These are phyloP conservation scores for Nemophila menziesii DNA, from an alignment of 257 asterid species.

Conservation along the genomic window DNA sequence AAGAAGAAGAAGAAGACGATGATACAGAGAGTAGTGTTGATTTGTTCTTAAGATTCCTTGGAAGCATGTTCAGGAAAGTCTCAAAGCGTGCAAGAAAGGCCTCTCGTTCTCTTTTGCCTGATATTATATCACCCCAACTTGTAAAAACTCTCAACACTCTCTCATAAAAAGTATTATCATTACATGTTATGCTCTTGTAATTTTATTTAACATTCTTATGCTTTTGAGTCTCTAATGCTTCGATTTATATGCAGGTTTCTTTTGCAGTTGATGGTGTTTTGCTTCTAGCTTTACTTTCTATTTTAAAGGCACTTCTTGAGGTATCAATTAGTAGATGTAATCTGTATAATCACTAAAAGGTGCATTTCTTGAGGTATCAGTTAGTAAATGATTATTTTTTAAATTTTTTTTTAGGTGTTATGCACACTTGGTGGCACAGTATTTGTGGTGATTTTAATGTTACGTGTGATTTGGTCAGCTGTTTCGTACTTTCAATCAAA, in stretches of 20 bases:
- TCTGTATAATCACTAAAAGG: not conserved
- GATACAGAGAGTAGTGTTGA: conserved; percentile 26
- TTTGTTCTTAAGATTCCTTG: conserved; percentile 21
- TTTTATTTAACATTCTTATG: not conserved
- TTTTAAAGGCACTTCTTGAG: conserved; percentile 32
- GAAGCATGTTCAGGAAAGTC: conserved; percentile 24
- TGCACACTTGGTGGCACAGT: conserved; percentile 33
- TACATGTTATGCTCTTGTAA: not conserved
- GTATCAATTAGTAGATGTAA: conserved; percentile 8
- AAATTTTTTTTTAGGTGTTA: conserved; percentile 15
- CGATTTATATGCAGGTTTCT: conserved; percentile 17
- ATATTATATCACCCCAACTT: conserved; percentile 25
- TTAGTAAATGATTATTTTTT: not conserved
- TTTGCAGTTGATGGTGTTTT: conserved; percentile 29
- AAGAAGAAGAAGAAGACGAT: conserved; percentile 26
- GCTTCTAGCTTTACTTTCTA: conserved; percentile 24
- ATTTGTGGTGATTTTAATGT: conserved; percentile 20
- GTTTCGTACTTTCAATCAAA: conserved; percentile 21
- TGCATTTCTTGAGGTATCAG: not conserved
- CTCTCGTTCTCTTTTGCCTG: conserved; percentile 24
- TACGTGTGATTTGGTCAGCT: conserved; percentile 24
- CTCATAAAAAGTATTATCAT: not conserved
- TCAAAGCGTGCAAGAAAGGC: conserved; percentile 24
- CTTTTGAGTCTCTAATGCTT: not conserved
- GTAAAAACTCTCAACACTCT: conserved; percentile 8